These are phyloP conservation scores for Sophora flavescens DNA, from an alignment of 306 rosid genomes.

Conservation along the genomic window DNA sequence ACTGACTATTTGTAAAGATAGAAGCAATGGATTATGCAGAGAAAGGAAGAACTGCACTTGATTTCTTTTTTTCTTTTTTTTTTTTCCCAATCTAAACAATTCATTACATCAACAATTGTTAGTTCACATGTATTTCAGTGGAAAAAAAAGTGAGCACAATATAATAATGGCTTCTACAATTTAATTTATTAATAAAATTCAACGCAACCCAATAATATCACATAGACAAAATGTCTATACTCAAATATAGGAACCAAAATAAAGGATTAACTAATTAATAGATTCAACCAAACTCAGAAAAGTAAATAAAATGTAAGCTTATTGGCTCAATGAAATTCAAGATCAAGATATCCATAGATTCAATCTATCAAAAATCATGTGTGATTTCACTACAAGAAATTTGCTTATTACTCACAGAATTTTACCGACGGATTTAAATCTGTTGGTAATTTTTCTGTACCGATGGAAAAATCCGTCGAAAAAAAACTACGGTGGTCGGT, in stretches of 20 bases:
- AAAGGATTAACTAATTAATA: too few relatives aligned
- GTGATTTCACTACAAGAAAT: too few relatives aligned
- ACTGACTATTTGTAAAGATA: not conserved
- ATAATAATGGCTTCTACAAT: not conserved
- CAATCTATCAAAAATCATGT: too few relatives aligned
- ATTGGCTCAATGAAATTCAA: too few relatives aligned
- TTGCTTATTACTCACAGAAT: too few relatives aligned
- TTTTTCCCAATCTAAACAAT: not conserved
- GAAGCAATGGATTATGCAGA: not conserved
- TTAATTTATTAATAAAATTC: not conserved
- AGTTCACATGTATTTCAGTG: not conserved
- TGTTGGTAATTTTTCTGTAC: too few relatives aligned
- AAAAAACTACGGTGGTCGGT: too few relatives aligned
- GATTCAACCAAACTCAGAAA: too few relatives aligned
- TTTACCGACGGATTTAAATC: too few relatives aligned
- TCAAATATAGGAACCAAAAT: conserved; percentile 9
- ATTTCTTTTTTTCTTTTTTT: not conserved
- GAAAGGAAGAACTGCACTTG: not conserved
- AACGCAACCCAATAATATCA: not conserved
- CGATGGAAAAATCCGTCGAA: too few relatives aligned
- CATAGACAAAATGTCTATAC: not conserved
- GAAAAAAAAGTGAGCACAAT: not conserved
- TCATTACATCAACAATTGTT: not conserved
- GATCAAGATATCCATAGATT: too few relatives aligned
- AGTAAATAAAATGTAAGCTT: too few relatives aligned